Evolutionary conservation across 1,139 yeast genomes (phyloP).

Genomic region (Saccharomyces hybrid): DNA sequence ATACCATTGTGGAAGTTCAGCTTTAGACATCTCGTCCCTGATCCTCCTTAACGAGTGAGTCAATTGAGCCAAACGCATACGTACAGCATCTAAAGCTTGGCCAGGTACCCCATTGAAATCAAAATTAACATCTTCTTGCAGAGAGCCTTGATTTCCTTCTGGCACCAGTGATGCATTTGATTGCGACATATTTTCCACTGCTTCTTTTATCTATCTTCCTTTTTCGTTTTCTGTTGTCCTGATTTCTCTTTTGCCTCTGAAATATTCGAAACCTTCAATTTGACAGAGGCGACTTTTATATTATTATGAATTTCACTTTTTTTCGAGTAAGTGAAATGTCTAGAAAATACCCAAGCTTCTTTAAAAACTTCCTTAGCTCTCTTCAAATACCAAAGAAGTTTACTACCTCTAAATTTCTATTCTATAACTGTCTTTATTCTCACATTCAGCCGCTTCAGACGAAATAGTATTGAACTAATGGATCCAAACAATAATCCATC

Average conservation of each 20-base stretch:
- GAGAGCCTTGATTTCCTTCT: slow-evolving; percentile 5
- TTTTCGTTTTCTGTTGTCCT: not conserved
- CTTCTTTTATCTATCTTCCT: not conserved
- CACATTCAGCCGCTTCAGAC: not conserved
- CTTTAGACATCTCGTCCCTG: slow-evolving; percentile 37
- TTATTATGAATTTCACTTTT: not conserved
- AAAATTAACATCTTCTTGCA: slow-evolving; percentile 19
- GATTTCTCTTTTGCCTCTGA: not conserved
- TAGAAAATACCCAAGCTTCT: not conserved
- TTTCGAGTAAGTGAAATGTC: not conserved
- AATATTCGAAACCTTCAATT: not conserved
- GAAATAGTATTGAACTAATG: slow-evolving; percentile 1
- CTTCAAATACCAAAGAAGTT: not conserved
- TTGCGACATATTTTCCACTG: slow-evolving; percentile 4
- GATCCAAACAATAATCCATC: slow-evolving; percentile 2
- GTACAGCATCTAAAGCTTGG: slow-evolving; percentile 50
- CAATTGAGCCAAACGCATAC: slow-evolving; percentile 52
- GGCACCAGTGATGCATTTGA: slow-evolving; percentile 6
- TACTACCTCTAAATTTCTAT: not conserved
- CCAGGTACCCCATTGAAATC: slow-evolving; percentile 43
- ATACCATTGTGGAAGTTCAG: slow-evolving; percentile 34
- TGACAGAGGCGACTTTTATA: not conserved
- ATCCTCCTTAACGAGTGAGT: slow-evolving; percentile 41
- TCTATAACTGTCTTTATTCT: not conserved
- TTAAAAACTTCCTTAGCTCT: not conserved